Conservation (phyloP, 139 green algal genomes). For the Coelastrella sp. region DNA sequence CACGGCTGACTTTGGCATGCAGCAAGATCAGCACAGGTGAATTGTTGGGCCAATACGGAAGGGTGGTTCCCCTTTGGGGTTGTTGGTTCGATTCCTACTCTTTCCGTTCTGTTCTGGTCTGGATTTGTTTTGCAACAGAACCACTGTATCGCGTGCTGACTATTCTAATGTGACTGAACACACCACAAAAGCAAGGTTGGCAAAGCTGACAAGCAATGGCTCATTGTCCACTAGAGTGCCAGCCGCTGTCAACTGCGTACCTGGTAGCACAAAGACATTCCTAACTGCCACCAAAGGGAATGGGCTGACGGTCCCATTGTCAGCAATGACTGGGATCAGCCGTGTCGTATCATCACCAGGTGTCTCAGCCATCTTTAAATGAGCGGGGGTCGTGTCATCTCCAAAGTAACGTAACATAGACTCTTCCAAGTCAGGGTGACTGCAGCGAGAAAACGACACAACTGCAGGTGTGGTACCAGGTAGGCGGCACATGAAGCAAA, state of each 20-base stretch:
- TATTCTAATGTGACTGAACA: too few relatives aligned
- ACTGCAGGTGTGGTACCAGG: neutral
- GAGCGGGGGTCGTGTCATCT: constrained; percentile 69
- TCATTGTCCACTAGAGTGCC: too few relatives aligned
- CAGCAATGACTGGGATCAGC: neutral
- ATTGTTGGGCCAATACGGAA: too few relatives aligned
- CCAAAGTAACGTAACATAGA: constrained; percentile 79
- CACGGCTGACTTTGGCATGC: too few relatives aligned
- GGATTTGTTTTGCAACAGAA: too few relatives aligned
- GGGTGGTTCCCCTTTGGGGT: too few relatives aligned
- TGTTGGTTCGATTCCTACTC: too few relatives aligned
- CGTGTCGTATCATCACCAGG: constrained; percentile 51
- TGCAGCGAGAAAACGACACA: constrained; percentile 14
- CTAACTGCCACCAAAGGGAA: constrained; percentile 84
- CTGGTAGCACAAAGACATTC: constrained; percentile 90
- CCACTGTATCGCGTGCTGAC: too few relatives aligned
- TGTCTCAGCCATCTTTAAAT: constrained; percentile 93
- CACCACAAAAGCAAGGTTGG: too few relatives aligned
- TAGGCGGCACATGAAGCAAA: neutral
- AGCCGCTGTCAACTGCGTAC: constrained; percentile 15
- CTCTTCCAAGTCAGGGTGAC: constrained; percentile 70
- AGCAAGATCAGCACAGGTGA: too few relatives aligned
- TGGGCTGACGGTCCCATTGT: constrained; percentile 33
- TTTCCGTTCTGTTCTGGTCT: too few relatives aligned
- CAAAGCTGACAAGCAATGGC: too few relatives aligned